phyloP scores from a whole-genome alignment of 768 basidiomycete genomes.

The Psilocybe sp. region DNA sequence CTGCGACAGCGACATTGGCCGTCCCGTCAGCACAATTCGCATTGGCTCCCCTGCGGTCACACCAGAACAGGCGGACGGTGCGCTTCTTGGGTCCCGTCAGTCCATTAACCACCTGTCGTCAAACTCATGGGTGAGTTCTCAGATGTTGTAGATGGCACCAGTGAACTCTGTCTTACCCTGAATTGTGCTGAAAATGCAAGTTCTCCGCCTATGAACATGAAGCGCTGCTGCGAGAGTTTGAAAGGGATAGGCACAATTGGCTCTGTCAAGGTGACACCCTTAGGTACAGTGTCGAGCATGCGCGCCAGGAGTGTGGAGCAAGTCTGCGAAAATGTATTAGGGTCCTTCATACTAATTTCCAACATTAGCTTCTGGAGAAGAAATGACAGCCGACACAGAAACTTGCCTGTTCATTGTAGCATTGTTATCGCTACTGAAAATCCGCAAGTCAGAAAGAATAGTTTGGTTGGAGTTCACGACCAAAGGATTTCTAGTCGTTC shows the following conservation, averaged over 20 bases:
- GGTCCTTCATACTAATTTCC: conserved; percentile 21
- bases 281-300: conserved; percentile 42
- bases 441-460: conserved; percentile 34
- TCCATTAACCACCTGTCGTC: no score
- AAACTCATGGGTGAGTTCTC: no score
- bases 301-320: conserved; percentile 33
- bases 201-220: no score
- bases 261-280: conserved; percentile 33
- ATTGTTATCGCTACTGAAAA: conserved; percentile 38
- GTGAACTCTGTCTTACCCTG: no score
- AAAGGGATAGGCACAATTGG: conserved; percentile 31
- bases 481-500: conserved; percentile 37
- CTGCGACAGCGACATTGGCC: background rate
- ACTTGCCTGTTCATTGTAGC: conserved; percentile 36
- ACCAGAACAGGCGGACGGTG: conserved; percentile 3
- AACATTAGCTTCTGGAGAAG: background rate
- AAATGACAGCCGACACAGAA: background rate
- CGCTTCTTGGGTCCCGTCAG: no score
- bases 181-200: no score
- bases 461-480: conserved; percentile 31
- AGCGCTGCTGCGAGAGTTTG: conserved; percentile 13
- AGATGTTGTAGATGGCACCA: no score
- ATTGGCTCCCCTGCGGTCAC: conserved; percentile 2
- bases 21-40: conserved; percentile 2
- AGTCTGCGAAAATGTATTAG: conserved; percentile 25